A percentile compares a stretch with the other conserved stretches of the same genome.
Conservation (phyloP, 2,329 filamentous ascomycete genomes). For the Exophiala sp. region DNA sequence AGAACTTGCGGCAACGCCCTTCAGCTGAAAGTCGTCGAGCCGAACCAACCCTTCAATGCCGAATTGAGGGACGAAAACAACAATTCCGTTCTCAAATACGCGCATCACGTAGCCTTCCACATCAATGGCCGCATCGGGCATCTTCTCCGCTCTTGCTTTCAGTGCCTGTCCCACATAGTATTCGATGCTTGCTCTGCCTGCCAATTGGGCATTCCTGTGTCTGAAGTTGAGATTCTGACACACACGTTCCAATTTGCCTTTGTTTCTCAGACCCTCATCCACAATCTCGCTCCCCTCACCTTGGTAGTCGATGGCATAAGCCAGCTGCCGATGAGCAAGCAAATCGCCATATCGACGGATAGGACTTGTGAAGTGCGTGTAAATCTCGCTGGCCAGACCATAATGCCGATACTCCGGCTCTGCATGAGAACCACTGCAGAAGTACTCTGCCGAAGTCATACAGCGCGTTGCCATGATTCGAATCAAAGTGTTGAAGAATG, state of each 20-base stretch:
- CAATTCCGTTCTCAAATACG: constrained; percentile 95
- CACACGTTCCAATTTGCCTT: constrained; percentile 81
- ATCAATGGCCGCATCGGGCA: constrained; percentile 51
- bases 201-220: constrained; percentile 95
- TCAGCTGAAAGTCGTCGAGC: constrained; percentile 78
- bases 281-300: constrained; percentile 57
- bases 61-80: constrained; percentile 92
- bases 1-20: constrained; percentile 27
- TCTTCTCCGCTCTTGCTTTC: constrained; percentile 61
- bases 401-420: constrained; percentile 97
- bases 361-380: constrained; percentile 97
- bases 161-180: constrained; percentile 98
- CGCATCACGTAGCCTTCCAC: constrained; percentile 97
- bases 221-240: constrained; percentile 98
- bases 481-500: constrained; percentile 98
- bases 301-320: constrained; percentile 88
- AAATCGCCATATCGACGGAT: constrained; percentile 98
- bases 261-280: constrained; percentile 75
- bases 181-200: constrained; percentile 87
- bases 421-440: constrained; percentile 87
- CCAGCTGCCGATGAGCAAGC: constrained; percentile 87
- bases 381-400: constrained; percentile 91
- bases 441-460: constrained; percentile 99
- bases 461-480: constrained; percentile 96
- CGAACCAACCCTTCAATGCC: constrained; percentile 91